Percentiles rank a stretch among this genome's conserved stretches.
phyloP scores from a whole-genome alignment of 2,329 filamentous ascomycete species.

The Monilinia laxa region DNA sequence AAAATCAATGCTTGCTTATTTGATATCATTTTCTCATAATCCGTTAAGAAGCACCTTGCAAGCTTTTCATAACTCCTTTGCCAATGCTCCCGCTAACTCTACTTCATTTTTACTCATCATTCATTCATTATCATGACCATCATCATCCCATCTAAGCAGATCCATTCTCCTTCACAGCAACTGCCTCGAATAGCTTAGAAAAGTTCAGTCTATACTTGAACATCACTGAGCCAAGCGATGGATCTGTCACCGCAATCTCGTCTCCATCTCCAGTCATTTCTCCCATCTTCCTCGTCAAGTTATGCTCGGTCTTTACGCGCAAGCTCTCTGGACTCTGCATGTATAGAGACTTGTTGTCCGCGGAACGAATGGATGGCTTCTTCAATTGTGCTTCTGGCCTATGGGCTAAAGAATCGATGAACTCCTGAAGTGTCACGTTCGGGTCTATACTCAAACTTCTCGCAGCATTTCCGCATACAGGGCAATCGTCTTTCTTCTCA shows the following conservation, averaged over 20 bases:
- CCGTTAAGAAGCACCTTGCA: slow-evolving; percentile 7
- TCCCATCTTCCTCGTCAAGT: slow-evolving; percentile 72
- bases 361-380: slow-evolving; percentile 80
- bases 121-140: not conserved
- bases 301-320: slow-evolving; percentile 80
- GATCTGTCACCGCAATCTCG: slow-evolving; percentile 88
- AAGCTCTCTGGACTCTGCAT: slow-evolving; percentile 81
- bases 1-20: slow-evolving; percentile 15
- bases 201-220: slow-evolving; percentile 41
- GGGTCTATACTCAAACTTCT: slow-evolving; percentile 72
- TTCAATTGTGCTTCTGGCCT: slow-evolving; percentile 90
- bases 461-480: slow-evolving; percentile 84
- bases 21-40: slow-evolving; percentile 10
- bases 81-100: not conserved
- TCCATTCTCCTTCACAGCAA: not conserved
- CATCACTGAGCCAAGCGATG: slow-evolving; percentile 64
- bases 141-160: not conserved
- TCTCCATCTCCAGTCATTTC: slow-evolving; percentile 80
- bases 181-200: slow-evolving; percentile 26
- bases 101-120: slow-evolving; percentile 10
- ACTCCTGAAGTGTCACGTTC: slow-evolving; percentile 72
- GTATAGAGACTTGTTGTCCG: slow-evolving; percentile 83
- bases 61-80: slow-evolving; percentile 18
- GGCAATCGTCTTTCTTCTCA: slow-evolving; percentile 90
- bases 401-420: slow-evolving; percentile 79